Base-by-base conservation (phyloP, 306 rosid species). In the Canavalia ensiformis region DNA sequence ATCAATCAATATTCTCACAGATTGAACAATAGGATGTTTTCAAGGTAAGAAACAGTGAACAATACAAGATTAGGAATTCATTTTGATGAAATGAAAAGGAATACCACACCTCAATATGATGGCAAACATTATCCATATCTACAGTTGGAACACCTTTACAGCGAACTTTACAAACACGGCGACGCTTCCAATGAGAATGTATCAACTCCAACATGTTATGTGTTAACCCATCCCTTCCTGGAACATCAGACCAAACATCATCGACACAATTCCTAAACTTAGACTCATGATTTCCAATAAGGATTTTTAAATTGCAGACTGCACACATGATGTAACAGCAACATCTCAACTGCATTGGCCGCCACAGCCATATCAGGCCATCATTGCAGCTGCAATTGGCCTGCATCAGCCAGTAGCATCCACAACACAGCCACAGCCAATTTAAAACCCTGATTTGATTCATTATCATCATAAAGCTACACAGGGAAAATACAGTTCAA, bases 131-230 rank as follows among this genome's bases (percentile, higher is more conserved):
- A 18, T 86, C 62, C 99, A 95, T 95, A 84, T 95, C 98, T 11
- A 95, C 94, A 11, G 99, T 95, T 6, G 99, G 99, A 84, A 93
- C 97, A 50, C 98, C 99, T 89, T 90, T 91, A 82, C 99, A 95
- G 33, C 92, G 93, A 59, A 95, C 74, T 88, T 93, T 93, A 86
- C 98, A 93, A 12, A 95, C 93, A 4, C 87, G 89, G 35, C 75
- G 67, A 12, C 97, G 86, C 89, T 82, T 93, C 98, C 98, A 93
- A 86, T 95, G 99, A 0, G 99, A 91, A 87, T 95, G 99, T 80
- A 95, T 80, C 89, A 95, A 85, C 76, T 95, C 98, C 97, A 95
- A 83, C 99, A 93, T 95, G 69, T 95, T 95, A 85, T 95, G 99
- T 0, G 98, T 95, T 74, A 95, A 86, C 51, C 99, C 99, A 76